These are phyloP conservation scores for Digitaria exilis DNA, from an alignment of 202 grass and related monocot species.

Conservation along the genomic window DNA sequence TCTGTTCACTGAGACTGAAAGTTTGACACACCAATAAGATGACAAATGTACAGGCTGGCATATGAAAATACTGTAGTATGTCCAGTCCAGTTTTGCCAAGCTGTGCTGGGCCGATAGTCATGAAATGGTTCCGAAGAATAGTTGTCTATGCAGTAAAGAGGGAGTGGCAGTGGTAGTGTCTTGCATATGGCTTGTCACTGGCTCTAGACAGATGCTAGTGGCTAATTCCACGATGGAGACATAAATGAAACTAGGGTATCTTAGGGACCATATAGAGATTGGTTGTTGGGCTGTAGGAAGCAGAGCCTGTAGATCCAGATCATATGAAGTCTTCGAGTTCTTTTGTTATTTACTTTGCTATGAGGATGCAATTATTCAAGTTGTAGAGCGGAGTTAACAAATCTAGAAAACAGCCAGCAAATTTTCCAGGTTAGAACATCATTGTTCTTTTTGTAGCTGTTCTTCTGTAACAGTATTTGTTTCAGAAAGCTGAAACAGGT, in stretches of 20 bases:
- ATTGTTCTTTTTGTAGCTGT: neutral
- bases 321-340: conserved; percentile 21
- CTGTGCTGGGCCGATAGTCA: conserved; percentile 36
- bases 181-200: conserved; percentile 43
- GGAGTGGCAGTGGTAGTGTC: conserved; percentile 34
- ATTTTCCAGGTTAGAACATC: neutral
- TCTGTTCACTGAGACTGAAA: neutral
- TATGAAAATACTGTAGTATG: conserved; percentile 31
- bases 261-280: conserved; percentile 49
- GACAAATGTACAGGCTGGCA: conserved; percentile 23
- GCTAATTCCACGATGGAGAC: conserved; percentile 43
- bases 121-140: conserved; percentile 37
- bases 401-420: neutral
- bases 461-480: neutral
- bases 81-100: conserved; percentile 36
- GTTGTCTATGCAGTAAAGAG: conserved; percentile 49
- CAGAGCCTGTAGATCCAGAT: conserved; percentile 42
- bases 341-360: conserved; percentile 12
- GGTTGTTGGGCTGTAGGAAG: conserved; percentile 45
- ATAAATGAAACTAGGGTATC: conserved; percentile 41
- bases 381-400: neutral
- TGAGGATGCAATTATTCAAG: conserved; percentile 19
- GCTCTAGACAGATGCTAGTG: conserved; percentile 50
- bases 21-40: conserved; percentile 8
- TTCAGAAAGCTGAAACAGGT: neutral